Evolutionary conservation across 1,284 basidiomycete species (phyloP).

Genomic region (Ganoderma sinense): DNA sequence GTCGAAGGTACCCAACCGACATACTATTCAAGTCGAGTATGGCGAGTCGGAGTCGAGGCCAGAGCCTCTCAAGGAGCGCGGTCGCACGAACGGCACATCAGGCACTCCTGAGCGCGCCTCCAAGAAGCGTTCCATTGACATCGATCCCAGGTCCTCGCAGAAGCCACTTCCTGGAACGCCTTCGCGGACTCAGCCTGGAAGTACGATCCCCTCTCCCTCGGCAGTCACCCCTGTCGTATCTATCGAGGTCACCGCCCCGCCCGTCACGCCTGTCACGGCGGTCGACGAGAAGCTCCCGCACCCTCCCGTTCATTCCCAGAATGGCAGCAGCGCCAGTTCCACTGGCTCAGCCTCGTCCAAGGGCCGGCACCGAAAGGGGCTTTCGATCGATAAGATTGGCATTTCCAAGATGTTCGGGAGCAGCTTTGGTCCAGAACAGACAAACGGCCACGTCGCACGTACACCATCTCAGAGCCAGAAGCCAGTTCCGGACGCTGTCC

Average conservation of each 20-base stretch:
- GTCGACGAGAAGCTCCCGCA: constrained; percentile 42
- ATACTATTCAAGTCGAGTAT: constrained; percentile 95
- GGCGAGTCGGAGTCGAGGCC: constrained; percentile 50
- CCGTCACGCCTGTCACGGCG: constrained; percentile 45
- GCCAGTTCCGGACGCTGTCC: constrained; percentile 21
- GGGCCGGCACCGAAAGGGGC: constrained; percentile 61
- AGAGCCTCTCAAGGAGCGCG: constrained; percentile 37
- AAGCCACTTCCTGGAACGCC: constrained; percentile 43
- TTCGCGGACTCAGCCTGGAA: constrained; percentile 34
- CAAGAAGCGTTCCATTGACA: constrained; percentile 42
- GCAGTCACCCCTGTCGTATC: constrained; percentile 44
- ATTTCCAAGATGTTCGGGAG: constrained; percentile 67
- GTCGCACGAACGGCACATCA: constrained; percentile 28
- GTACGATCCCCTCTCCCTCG: constrained; percentile 11
- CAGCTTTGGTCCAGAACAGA: constrained; percentile 27
- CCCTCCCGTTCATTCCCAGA: constrained; percentile 21
- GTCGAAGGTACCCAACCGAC: constrained; percentile 61
- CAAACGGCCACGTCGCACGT: constrained; percentile 43
- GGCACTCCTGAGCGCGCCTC: constrained; percentile 24
- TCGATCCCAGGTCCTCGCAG: constrained; percentile 39
- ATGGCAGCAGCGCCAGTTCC: constrained; percentile 34
- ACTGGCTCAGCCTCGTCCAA: constrained; percentile 47
- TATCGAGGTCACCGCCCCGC: constrained; percentile 58
- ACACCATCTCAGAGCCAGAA: constrained; percentile 30
- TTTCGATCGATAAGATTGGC: constrained; percentile 81